Evolutionary conservation across 176 grass and related monocot genomes (phyloP).

Genomic region (Aegilops umbellulata): DNA sequence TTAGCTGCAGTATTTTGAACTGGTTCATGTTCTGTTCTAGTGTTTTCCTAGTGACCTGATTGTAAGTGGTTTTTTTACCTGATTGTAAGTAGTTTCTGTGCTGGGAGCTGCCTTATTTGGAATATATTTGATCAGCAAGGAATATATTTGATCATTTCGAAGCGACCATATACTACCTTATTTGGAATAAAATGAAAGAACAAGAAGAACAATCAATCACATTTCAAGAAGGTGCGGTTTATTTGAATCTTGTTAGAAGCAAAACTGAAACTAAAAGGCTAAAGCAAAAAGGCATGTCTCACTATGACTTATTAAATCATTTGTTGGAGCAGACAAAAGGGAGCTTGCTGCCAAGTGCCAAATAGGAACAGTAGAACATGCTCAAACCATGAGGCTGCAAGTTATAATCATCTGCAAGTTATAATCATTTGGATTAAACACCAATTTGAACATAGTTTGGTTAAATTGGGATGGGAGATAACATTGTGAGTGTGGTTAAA

Average conservation of each 20-base stretch:
- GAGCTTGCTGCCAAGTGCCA: not conserved
- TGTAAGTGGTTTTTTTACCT: too few relatives aligned
- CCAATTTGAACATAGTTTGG: not conserved
- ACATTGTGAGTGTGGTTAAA: not conserved
- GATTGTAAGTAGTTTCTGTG: too few relatives aligned
- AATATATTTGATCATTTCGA: not conserved
- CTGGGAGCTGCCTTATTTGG: too few relatives aligned
- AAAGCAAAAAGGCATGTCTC: not conserved
- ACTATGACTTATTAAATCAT: not conserved
- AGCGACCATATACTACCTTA: not conserved
- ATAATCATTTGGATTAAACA: not conserved
- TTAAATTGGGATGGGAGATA: not conserved
- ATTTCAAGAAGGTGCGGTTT: not conserved
- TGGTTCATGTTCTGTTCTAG: too few relatives aligned
- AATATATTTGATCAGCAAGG: not conserved
- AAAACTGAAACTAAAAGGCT: not conserved
- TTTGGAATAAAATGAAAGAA: not conserved
- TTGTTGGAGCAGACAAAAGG: not conserved
- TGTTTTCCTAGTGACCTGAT: too few relatives aligned
- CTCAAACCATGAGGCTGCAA: constrained; percentile 4
- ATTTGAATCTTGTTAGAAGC: not conserved
- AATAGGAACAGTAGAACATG: not conserved
- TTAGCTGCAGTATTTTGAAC: too few relatives aligned
- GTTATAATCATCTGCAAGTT: not conserved
- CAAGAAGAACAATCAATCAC: not conserved